Conservation (phyloP, 192 early-diverging fungal genomes). For the Podila epigama region DNA sequence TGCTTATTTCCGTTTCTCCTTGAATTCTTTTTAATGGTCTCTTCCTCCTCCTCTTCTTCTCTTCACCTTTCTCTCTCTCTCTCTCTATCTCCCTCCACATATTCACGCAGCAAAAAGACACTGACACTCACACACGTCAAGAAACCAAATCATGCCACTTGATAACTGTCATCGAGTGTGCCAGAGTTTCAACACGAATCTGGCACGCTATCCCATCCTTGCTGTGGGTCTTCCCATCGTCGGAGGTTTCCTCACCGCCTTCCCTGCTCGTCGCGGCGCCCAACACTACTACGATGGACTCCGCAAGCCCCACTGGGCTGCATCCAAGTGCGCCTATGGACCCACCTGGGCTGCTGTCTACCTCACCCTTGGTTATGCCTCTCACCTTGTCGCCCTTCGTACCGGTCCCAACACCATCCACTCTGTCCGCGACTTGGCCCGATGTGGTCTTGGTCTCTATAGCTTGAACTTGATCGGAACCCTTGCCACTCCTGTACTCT, state of each 20-base stretch:
- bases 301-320: conserved; percentile 32
- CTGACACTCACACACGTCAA: not conserved
- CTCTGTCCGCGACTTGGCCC: conserved; percentile 22
- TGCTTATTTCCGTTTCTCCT: too few relatives aligned
- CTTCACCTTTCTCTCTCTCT: not conserved
- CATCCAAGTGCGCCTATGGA: conserved; percentile 13
- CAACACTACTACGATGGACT: conserved; percentile 17
- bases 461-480: conserved; percentile 27
- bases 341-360: conserved; percentile 35
- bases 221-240: conserved; percentile 39
- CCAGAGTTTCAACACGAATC: conserved; percentile 34
- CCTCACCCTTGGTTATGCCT: conserved; percentile 43
- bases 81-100: not conserved
- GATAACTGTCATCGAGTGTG: conserved; percentile 27
- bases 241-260: conserved; percentile 38
- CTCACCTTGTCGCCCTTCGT: conserved; percentile 36
- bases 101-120: too few relatives aligned
- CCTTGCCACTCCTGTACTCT: conserved; percentile 41
- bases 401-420: conserved; percentile 35
- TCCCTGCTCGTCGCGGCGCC: conserved; percentile 16
- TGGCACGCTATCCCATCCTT: conserved; percentile 41
- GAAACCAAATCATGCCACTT: conserved; percentile 6
- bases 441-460: conserved; percentile 34
- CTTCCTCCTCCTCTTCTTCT: not conserved
- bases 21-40: not conserved